Evolutionary conservation across 148 eudicot genomes (phyloP).

Genomic region (Silene conica): DNA sequence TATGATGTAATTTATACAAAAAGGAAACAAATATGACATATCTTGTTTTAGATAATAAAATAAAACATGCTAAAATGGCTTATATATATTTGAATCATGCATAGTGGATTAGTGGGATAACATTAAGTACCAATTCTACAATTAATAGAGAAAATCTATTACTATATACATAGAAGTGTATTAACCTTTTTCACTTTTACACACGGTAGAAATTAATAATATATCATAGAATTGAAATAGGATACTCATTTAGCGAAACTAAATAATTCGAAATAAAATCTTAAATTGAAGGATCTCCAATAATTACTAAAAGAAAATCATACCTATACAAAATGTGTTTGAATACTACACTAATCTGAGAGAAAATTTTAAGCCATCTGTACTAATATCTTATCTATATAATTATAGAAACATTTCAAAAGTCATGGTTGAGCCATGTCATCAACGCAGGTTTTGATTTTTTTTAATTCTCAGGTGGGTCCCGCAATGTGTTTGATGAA

Average conservation of each 20-base stretch:
- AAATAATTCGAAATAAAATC: background rate
- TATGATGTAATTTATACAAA: too few species aligned
- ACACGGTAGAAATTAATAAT: background rate
- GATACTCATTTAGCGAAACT: background rate
- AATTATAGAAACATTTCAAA: too few species aligned
- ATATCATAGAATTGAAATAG: background rate
- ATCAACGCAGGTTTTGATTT: too few species aligned
- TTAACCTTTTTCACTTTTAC: background rate
- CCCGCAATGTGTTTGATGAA: too few species aligned
- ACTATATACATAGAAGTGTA: slow-evolving; percentile 3
- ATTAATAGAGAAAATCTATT: background rate
- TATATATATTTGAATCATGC: background rate
- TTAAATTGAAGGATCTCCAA: background rate
- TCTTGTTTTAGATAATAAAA: background rate
- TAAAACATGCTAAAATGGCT: background rate
- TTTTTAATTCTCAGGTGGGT: too few species aligned
- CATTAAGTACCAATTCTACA: background rate
- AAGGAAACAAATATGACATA: too few species aligned
- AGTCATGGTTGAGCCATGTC: too few species aligned
- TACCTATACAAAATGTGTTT: too few species aligned
- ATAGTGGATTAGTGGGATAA: background rate
- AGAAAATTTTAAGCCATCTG: too few species aligned
- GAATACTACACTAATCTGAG: too few species aligned
- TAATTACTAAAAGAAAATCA: background rate
- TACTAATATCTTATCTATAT: too few species aligned